Base-by-base conservation (phyloP, 2,329 filamentous ascomycete genomes). In the Chrysosporium queenslandicum region DNA sequence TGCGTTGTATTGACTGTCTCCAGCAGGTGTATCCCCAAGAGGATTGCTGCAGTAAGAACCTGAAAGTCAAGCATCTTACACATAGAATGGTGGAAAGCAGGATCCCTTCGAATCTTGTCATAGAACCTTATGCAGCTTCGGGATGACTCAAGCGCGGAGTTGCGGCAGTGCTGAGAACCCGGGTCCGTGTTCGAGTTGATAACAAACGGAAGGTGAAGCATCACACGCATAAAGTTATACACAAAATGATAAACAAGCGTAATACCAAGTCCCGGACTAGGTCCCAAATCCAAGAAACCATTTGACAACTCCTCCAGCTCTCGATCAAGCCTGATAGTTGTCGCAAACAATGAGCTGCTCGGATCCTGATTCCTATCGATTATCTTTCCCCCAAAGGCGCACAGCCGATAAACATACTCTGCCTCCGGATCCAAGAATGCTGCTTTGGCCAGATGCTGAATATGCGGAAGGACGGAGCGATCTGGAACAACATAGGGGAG, bases 31-130 rank as follows among this genome's bases (percentile, higher is more conserved):
- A 75, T 60, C 2, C 72, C 59, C 3, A 77, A 56, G 0, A 75
- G 62, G 58, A 75, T 67, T 12, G 71, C 68, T 3, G 70, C 68
- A 1, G 65, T 74, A 55, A 77, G 77, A 1, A 67, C 68, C 48
- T 71, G 63, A 46, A 77, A 77, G 54, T 77, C 74, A 43, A 72
- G 64, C 32, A 75, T 56, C 41, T 75, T 74, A 61, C 74, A 75
- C 8, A 71, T 59, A 67, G 61, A 11, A 11, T 14, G 4, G 2
- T 41, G 6, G 11, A 20, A 6, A 3, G 8, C 20, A 61, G 63
- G 14, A 59, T 59, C 27, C 55, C 60, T 18, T 60, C 59, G 65
- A 4, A 72, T 53, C 12, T 59, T 60, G 16, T 63, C 64, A 55
- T 74, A 76, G 9, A 64, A 56, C 14, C 56, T 53, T 21, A 75